Evolutionary conservation across 192 early-diverging fungal species (phyloP).

Genomic region (Gaertneriomyces sp.): DNA sequence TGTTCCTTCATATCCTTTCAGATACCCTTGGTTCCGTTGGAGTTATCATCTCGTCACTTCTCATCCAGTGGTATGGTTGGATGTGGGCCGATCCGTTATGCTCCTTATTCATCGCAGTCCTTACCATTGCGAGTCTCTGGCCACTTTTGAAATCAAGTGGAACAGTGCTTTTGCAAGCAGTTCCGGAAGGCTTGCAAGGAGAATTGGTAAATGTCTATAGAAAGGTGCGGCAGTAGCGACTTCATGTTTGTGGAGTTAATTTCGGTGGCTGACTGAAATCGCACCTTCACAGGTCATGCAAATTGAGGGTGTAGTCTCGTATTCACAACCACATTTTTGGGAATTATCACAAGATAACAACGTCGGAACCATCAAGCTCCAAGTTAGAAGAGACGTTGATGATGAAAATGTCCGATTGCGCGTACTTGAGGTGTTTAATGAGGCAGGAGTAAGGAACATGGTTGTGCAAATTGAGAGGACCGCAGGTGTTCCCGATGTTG

Average conservation of each 20-base stretch:
- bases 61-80: conserved; percentile 90
- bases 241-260: too few relatives aligned
- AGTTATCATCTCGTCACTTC: conserved; percentile 88
- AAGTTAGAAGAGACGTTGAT: conserved; percentile 15
- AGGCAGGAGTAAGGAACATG: conserved; percentile 38
- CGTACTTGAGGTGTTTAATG: conserved; percentile 33
- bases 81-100: conserved; percentile 92
- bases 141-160: conserved; percentile 77
- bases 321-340: conserved; percentile 47
- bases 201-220: conserved; percentile 24
- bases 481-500: neutral
- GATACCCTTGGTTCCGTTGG: conserved; percentile 94
- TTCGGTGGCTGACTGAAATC: too few relatives aligned
- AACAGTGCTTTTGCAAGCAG: conserved; percentile 38
- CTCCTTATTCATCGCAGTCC: conserved; percentile 82
- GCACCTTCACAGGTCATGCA: conserved; percentile 18
- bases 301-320: conserved; percentile 39
- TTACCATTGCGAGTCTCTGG: conserved; percentile 82
- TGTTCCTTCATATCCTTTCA: conserved; percentile 91
- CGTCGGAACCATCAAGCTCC: conserved; percentile 45
- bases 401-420: conserved; percentile 34
- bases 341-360: conserved; percentile 38
- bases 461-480: conserved; percentile 41
- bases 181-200: conserved; percentile 28
- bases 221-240: conserved; percentile 7